Percentiles rank a stretch among this genome's conserved stretches.
These are phyloP conservation scores for Solanum paucissectum DNA, from an alignment of 257 asterid genomes.

Conservation along the genomic window DNA sequence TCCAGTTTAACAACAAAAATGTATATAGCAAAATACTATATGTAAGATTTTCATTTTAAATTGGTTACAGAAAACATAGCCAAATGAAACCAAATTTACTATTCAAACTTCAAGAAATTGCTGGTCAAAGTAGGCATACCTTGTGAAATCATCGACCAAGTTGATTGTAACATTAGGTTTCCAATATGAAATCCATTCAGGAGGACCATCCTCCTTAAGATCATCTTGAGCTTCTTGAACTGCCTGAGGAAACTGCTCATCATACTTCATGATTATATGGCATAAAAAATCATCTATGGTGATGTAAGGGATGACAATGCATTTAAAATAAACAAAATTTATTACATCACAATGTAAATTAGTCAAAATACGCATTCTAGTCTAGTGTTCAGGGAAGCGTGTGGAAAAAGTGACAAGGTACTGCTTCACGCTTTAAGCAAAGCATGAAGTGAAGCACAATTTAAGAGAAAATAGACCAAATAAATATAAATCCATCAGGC, in stretches of 20 bases:
- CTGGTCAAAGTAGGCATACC: slow-evolving; percentile 29
- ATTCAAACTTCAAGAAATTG: neutral
- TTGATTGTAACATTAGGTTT: slow-evolving; percentile 86
- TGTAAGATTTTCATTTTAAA: neutral
- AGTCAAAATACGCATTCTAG: neutral
- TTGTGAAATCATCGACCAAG: slow-evolving; percentile 90
- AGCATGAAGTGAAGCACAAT: neutral
- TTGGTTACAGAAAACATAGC: neutral
- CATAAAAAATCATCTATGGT: neutral
- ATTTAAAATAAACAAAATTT: neutral
- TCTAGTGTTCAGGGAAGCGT: neutral
- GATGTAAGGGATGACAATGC: neutral
- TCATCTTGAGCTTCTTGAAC: slow-evolving; percentile 41
- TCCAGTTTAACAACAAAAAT: neutral
- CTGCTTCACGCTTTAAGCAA: neutral
- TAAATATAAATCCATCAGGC: neutral
- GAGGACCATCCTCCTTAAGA: slow-evolving; percentile 47
- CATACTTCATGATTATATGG: neutral
- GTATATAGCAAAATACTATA: neutral
- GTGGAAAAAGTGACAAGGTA: neutral
- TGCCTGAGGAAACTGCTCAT: slow-evolving; percentile 30
- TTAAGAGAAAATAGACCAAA: no score
- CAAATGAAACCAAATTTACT: neutral
- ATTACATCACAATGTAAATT: neutral
- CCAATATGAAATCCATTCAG: slow-evolving; percentile 88